Evolutionary conservation across 768 basidiomycete genomes (phyloP).

Genomic region (Naganishia vaughanmartiniae): DNA sequence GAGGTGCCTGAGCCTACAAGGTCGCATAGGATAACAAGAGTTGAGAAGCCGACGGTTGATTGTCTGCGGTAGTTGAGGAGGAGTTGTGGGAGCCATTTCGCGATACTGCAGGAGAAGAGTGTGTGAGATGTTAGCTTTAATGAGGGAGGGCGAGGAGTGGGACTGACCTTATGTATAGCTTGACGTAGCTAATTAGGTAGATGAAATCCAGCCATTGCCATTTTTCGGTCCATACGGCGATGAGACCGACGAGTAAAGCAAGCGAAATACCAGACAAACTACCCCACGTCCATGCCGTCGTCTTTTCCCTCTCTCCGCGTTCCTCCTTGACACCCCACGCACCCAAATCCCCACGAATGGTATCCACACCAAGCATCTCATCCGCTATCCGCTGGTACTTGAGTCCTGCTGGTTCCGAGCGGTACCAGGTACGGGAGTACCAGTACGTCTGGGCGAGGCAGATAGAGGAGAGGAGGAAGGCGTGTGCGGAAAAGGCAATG

Average conservation of each 20-base stretch:
- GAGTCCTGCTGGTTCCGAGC: background rate
- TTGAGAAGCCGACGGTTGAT: slow-evolving; percentile 50
- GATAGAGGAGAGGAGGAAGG: slow-evolving; percentile 46
- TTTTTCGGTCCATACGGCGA: slow-evolving; percentile 15
- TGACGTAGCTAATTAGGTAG: slow-evolving; percentile 34
- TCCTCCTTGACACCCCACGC: slow-evolving; percentile 4
- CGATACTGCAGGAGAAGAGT: slow-evolving; percentile 51
- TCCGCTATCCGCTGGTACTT: slow-evolving; percentile 27
- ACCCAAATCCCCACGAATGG: slow-evolving; percentile 1
- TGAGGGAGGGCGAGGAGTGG: slow-evolving; percentile 2
- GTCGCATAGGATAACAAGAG: slow-evolving; percentile 45
- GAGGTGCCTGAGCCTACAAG: slow-evolving; percentile 48
- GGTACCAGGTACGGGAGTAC: slow-evolving; percentile 37
- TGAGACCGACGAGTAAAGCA: background rate
- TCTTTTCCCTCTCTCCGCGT: slow-evolving; percentile 19
- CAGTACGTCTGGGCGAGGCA: slow-evolving; percentile 49
- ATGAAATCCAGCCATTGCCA: slow-evolving; percentile 40
- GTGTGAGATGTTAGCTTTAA: slow-evolving; percentile 41
- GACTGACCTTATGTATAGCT: slow-evolving; percentile 38
- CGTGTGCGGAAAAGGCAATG: slow-evolving; percentile 54
- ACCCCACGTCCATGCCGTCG: slow-evolving; percentile 22
- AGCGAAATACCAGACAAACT: slow-evolving; percentile 21
- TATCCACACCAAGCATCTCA: slow-evolving; percentile 7
- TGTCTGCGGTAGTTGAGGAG: slow-evolving; percentile 51
- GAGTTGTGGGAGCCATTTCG: slow-evolving; percentile 55